Conservation (phyloP, 805 yeast genomes). For the Nakazawaea populi region DNA sequence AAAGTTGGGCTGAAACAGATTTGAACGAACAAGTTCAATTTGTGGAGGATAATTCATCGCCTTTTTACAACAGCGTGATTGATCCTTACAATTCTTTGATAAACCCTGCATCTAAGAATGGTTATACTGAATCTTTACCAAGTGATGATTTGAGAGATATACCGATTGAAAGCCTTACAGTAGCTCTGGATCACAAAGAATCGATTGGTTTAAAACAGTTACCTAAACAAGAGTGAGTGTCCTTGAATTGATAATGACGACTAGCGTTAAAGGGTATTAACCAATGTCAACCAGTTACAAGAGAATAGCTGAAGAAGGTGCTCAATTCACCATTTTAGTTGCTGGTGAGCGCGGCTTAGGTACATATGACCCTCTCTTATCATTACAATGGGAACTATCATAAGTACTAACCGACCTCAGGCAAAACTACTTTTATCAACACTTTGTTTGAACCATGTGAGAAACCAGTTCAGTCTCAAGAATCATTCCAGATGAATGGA, state of each 20-base stretch:
- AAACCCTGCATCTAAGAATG: no score
- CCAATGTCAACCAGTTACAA: conserved; percentile 41
- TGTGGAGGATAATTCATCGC: background rate
- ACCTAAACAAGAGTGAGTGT: background rate
- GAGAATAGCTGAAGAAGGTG: conserved; percentile 67
- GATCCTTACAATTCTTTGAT: background rate
- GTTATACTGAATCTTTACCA: no score
- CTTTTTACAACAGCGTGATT: background rate
- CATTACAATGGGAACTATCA: background rate
- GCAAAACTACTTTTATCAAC: conserved; percentile 76
- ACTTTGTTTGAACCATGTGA: conserved; percentile 54
- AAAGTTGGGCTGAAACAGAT: background rate
- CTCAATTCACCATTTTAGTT: conserved; percentile 72
- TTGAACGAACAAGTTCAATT: background rate
- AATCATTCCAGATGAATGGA: conserved; percentile 23
- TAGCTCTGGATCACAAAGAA: background rate
- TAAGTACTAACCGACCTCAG: conserved; percentile 19
- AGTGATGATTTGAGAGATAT: no score
- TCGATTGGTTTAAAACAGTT: background rate
- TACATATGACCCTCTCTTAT: conserved; percentile 18
- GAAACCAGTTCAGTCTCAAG: conserved; percentile 19
- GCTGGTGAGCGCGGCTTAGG: conserved; percentile 92
- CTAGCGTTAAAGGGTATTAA: no score
- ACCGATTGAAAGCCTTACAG: no score
- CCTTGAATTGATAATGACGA: no score